Evolutionary conservation across 2,329 filamentous ascomycete genomes (phyloP).

Genomic region (Exserohilum rostratum): DNA sequence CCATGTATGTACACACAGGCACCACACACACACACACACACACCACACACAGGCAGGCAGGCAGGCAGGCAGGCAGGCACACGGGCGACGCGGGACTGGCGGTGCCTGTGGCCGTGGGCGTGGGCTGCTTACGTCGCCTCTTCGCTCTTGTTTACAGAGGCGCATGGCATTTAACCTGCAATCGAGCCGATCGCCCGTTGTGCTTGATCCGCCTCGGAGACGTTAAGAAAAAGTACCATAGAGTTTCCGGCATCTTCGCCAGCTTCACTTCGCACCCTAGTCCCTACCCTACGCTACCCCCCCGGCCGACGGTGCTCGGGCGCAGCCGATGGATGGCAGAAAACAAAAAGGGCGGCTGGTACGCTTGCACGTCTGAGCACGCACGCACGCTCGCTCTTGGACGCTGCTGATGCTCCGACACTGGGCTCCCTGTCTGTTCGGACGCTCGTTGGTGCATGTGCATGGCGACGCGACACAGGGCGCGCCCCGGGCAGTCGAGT

Average conservation of each 20-base stretch:
- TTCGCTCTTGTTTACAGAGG: slow-evolving; percentile 1
- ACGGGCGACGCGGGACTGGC: background rate
- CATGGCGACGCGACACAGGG: too few species aligned
- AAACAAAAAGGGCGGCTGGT: slow-evolving; percentile 12
- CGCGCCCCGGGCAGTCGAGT: too few species aligned
- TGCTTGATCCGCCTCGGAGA: slow-evolving; percentile 9
- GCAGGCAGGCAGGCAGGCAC: too few species aligned
- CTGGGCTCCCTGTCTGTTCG: slow-evolving; percentile 22
- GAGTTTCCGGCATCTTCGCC: slow-evolving; percentile 7
- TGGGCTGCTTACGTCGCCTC: slow-evolving; percentile 1
- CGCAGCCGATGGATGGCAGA: slow-evolving; percentile 20
- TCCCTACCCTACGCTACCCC: too few species aligned
- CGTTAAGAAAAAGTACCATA: slow-evolving; percentile 5
- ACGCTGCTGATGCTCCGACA: slow-evolving; percentile 9
- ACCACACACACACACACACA: too few species aligned
- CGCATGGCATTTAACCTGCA: slow-evolving; percentile 14
- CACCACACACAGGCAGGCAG: too few species aligned
- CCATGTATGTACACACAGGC: too few species aligned
- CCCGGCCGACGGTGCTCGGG: slow-evolving; percentile 20
- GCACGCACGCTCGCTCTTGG: background rate
- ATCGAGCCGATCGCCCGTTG: slow-evolving; percentile 25
- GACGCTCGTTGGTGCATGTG: slow-evolving; percentile 29
- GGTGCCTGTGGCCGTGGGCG: background rate
- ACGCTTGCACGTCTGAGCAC: slow-evolving; percentile 11
- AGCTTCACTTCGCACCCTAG: slow-evolving; percentile 21